Evolutionary conservation across 2,329 filamentous ascomycete genomes (phyloP).

Genomic region (Colletotrichum lini): DNA sequence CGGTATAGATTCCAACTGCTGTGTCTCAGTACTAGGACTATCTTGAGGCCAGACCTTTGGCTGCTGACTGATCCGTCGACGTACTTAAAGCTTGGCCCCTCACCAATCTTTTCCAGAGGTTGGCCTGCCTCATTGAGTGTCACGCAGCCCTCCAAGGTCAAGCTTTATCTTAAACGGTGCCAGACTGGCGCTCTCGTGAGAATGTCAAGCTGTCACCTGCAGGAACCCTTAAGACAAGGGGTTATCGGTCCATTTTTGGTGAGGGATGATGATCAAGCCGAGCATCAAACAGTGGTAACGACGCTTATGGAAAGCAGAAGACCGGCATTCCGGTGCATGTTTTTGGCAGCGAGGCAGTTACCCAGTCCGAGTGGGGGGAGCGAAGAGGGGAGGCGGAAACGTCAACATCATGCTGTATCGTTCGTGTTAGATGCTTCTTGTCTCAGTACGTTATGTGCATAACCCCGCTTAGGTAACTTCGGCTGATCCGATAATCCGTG

Average conservation of each 20-base stretch:
- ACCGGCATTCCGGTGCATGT: neutral
- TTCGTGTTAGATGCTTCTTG: neutral
- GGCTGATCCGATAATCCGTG: conserved; percentile 10
- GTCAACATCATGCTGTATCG: neutral
- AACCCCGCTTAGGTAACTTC: neutral
- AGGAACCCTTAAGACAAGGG: conserved; percentile 31
- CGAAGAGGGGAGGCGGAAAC: neutral
- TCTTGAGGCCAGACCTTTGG: neutral
- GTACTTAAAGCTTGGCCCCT: neutral
- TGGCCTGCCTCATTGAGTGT: neutral
- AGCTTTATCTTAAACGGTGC: neutral
- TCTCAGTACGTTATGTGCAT: neutral
- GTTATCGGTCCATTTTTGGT: neutral
- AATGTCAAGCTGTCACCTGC: conserved; percentile 21
- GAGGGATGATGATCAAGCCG: neutral
- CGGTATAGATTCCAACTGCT: neutral
- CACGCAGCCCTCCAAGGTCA: conserved; percentile 4
- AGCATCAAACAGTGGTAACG: conserved; percentile 1
- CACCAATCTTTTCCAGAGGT: neutral
- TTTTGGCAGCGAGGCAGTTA: neutral
- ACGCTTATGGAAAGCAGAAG: neutral
- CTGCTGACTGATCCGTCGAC: neutral
- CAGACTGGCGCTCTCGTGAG: neutral
- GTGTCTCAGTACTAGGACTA: neutral
- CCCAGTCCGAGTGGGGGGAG: too few species aligned